phyloP scores from a whole-genome alignment of 805 yeast species.

The Wickerhamiella siamensis region DNA sequence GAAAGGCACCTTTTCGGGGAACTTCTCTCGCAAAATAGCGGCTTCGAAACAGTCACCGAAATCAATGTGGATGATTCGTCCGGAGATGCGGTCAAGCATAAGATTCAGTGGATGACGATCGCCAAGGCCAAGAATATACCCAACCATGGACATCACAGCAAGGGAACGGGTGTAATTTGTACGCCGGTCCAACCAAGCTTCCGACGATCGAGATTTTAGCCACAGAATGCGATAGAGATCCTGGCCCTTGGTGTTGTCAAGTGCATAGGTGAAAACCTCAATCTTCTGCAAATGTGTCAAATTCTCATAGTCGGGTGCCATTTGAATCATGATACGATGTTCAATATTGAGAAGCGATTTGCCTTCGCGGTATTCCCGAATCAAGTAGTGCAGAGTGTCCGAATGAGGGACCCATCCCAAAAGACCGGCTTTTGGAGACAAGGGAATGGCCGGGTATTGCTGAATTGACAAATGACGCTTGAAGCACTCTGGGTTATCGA shows the following conservation, averaged over 20 bases:
- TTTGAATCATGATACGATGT: slow-evolving; percentile 88
- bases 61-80: slow-evolving; percentile 93
- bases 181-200: slow-evolving; percentile 94
- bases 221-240: slow-evolving; percentile 90
- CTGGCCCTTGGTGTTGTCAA: slow-evolving; percentile 91
- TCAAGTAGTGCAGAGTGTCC: slow-evolving; percentile 88
- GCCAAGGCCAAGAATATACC: slow-evolving; percentile 90
- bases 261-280: slow-evolving; percentile 90
- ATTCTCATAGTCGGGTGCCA: slow-evolving; percentile 94
- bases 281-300: slow-evolving; percentile 81
- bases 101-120: slow-evolving; percentile 96
- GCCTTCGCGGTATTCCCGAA: slow-evolving; percentile 83
- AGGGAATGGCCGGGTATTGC: slow-evolving; percentile 82
- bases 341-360: slow-evolving; percentile 83
- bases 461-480: slow-evolving; percentile 90
- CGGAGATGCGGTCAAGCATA: slow-evolving; percentile 88
- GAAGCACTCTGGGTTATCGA: slow-evolving; percentile 89
- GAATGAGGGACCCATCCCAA: slow-evolving; percentile 96
- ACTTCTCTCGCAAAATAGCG: slow-evolving; percentile 88
- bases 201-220: slow-evolving; percentile 91
- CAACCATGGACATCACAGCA: slow-evolving; percentile 98
- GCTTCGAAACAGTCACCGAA: slow-evolving; percentile 99
- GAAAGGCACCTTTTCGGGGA: slow-evolving; percentile 97
- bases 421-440: slow-evolving; percentile 93
- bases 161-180: slow-evolving; percentile 90